Evolutionary conservation across 345 rosid genomes (phyloP), one percentile per base, ranked within the genome.

Genomic region (Citrus hindsii): DNA sequence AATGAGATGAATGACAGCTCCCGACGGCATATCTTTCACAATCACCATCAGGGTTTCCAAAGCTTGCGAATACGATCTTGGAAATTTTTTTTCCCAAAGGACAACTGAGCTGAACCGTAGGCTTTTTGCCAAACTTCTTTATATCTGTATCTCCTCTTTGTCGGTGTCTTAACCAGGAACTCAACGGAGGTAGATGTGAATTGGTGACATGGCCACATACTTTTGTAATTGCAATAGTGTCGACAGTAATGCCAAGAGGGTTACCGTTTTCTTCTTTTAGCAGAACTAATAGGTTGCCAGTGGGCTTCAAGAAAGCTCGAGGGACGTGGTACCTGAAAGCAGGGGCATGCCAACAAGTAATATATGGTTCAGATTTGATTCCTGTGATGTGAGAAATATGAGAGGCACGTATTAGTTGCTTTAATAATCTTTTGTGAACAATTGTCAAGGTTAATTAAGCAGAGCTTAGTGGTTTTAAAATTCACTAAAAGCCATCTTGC

Each of bases 211-310:
- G 79, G 38, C 79, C 80, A n/a, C 85, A 85, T 27, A 77, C 83
- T 68, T 75, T 56, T 61, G 64, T 19, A 53, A 85, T 64, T n/a
- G 85, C 81, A 48, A 87, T 33, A 35, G 82, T 82, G 79, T 84
- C 91, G 18, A 89, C 48, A 9, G 89, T 71, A 28, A 89, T 86
- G 60, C 79, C 75, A 0, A 82, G 84, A 27, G 92, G 91, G 46
- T 86, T 27, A 10, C 92, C 94, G 0, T 22, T 64, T 81, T 89
- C 89, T 79, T 91, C 92, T 82, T 91, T 92, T n/a, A 86, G 81
- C 12, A 89, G 59, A 76, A 91, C 86, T 76, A 91, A 48, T 56
- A 77, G 71, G 88, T 91, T 91, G 42, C 78, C 80, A 2, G 59
- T 79, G 24, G 80, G 78, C 83, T 79, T 83, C 40, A 89, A 80